These are phyloP conservation scores for Trypanosoma rangeli DNA, from an alignment of 208 protist genomes.

Conservation along the genomic window DNA sequence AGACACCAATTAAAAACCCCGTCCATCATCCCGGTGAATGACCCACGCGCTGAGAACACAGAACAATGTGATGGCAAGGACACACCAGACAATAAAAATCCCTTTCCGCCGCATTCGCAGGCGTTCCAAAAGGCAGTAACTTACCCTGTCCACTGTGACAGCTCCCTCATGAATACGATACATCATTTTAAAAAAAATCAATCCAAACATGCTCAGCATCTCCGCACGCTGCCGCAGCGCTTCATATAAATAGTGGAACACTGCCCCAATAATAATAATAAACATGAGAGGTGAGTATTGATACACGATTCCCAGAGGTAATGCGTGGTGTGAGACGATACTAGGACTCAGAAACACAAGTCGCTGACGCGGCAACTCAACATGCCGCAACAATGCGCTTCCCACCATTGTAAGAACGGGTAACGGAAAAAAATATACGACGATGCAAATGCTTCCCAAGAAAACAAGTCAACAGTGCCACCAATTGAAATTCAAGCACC, in stretches of 20 bases:
- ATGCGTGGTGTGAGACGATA: slow-evolving; percentile 17
- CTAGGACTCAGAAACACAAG: not conserved
- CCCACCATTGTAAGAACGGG: slow-evolving; percentile 1
- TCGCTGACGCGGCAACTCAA: slow-evolving; percentile 8
- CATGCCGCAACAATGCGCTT: slow-evolving; percentile 20
- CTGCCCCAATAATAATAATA: slow-evolving; percentile 26
- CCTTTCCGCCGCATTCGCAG: slow-evolving; percentile 21
- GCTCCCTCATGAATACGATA: not conserved
- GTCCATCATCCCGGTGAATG: slow-evolving; percentile 10
- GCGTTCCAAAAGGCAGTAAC: slow-evolving; percentile 29
- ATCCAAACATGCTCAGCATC: slow-evolving; percentile 29
- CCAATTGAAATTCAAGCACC: slow-evolving; percentile 37
- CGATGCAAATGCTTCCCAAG: slow-evolving; percentile 21
- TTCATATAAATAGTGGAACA: slow-evolving; percentile 27
- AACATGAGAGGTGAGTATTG: slow-evolving; percentile 33
- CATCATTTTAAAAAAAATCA: slow-evolving; percentile 20
- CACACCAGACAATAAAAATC: slow-evolving; percentile 23
- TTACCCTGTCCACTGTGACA: slow-evolving; percentile 14
- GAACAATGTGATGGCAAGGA: slow-evolving; percentile 6
- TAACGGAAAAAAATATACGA: slow-evolving; percentile 16
- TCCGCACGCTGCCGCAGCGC: slow-evolving; percentile 24
- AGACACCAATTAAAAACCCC: not conserved
- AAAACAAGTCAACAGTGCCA: slow-evolving; percentile 24
- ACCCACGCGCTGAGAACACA: slow-evolving; percentile 18
- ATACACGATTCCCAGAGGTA: slow-evolving; percentile 21